Evolutionary conservation across 225 moss, liverwort and hornwort genomes (phyloP).

Genomic region (Antitrichia curtipendula): DNA sequence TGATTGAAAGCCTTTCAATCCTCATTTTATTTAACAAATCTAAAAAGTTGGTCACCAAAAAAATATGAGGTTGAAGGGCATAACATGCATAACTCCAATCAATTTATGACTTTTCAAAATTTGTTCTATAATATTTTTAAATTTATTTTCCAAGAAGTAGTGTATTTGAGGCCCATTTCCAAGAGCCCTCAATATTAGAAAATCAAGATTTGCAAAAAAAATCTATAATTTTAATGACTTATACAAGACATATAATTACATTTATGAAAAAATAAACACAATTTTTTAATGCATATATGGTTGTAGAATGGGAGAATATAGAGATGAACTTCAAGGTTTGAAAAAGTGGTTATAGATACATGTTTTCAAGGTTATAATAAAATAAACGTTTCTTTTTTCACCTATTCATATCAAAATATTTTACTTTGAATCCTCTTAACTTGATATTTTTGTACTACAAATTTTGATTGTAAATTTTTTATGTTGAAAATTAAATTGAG

Average conservation of each 20-base stretch:
- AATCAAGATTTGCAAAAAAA: background rate
- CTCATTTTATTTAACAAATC: too few species aligned
- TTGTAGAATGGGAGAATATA: background rate
- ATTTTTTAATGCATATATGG: background rate
- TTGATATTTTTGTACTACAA: background rate
- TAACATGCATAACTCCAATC: too few species aligned
- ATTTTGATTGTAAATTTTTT: background rate
- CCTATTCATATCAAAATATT: accelerated
- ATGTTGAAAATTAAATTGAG: background rate
- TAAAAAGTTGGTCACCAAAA: too few species aligned
- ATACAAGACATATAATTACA: background rate
- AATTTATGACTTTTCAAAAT: too few species aligned
- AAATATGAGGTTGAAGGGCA: too few species aligned
- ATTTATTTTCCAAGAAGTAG: too few species aligned
- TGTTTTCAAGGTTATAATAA: background rate
- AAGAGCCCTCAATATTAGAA: background rate
- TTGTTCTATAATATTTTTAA: too few species aligned
- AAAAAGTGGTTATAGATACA: background rate
- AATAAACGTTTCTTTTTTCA: accelerated
- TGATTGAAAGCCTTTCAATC: too few species aligned
- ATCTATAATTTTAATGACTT: background rate
- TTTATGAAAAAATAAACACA: background rate
- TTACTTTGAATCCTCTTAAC: background rate
- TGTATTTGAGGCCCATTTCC: too few species aligned
- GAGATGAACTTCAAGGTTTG: background rate